Percentiles rank a stretch among this genome's conserved stretches.
Conservation (phyloP, 1,284 basidiomycete species). For the Cystobasidium slooffiae region DNA sequence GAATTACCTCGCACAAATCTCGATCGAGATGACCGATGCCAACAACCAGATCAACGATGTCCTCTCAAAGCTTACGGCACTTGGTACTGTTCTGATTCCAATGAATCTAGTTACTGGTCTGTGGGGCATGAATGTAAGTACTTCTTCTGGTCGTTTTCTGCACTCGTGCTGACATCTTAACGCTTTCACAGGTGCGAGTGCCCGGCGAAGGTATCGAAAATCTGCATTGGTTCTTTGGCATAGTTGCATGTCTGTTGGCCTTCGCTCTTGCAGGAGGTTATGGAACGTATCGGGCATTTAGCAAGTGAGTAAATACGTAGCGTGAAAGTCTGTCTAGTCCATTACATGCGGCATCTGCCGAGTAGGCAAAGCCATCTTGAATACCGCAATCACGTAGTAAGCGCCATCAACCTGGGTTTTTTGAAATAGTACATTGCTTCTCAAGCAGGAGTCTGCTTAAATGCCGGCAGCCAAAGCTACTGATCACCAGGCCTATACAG, state of each 20-base stretch:
- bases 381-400: no score
- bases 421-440: no score
- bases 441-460: no score
- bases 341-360: no score
- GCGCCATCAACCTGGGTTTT: no score
- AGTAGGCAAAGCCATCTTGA: no score
- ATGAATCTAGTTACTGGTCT: constrained; percentile 76
- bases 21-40: constrained; percentile 94
- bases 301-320: background rate
- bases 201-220: constrained; percentile 71
- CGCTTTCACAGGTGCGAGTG: constrained; percentile 83
- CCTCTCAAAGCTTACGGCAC: constrained; percentile 93
- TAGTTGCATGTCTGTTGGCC: constrained; percentile 73
- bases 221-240: constrained; percentile 77
- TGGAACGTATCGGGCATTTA: constrained; percentile 65
- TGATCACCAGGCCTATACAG: no score
- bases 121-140: constrained; percentile 49
- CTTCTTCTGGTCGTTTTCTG: background rate
- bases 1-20: constrained; percentile 98
- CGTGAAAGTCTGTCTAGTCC: no score
- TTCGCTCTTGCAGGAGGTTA: constrained; percentile 82
- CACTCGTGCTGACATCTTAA: constrained; percentile 57
- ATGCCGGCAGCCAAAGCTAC: no score
- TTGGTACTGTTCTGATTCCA: constrained; percentile 90
- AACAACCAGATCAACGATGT: constrained; percentile 99